Conservation (phyloP, 768 basidiomycete species). For the Lyophyllum decastes region DNA sequence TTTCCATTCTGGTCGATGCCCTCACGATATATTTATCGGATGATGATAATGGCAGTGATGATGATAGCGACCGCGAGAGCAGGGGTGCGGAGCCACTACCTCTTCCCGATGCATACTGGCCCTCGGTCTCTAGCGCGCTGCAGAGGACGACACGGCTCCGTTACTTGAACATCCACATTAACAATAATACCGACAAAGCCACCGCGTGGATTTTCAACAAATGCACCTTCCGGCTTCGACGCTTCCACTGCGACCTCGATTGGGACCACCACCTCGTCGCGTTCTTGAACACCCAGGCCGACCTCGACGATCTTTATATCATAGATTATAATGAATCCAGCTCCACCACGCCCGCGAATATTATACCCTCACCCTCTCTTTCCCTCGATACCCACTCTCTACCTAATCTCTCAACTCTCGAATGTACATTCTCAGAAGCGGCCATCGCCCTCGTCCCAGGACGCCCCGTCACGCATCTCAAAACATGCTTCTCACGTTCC, state of each 20-base stretch:
- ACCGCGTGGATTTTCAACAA: constrained; percentile 41
- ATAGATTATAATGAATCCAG: constrained; percentile 41
- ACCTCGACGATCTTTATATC: constrained; percentile 51
- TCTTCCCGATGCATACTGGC: constrained; percentile 49
- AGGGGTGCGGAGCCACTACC: constrained; percentile 19
- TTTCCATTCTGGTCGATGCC: constrained; percentile 53
- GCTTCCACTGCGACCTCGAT: constrained; percentile 65
- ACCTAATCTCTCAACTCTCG: constrained; percentile 51
- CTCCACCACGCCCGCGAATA: constrained; percentile 18
- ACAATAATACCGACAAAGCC: constrained; percentile 34
- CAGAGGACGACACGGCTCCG: constrained; percentile 46
- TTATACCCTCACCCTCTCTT: constrained; percentile 23
- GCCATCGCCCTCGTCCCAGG: constrained; percentile 56
- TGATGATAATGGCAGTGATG: constrained; percentile 28
- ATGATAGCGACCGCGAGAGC: constrained; percentile 25
- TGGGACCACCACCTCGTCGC: constrained; percentile 59
- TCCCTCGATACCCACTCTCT: constrained; percentile 35
- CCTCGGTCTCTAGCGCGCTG: constrained; percentile 48
- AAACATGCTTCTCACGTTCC: constrained; percentile 68
- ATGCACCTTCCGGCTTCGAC: constrained; percentile 54
- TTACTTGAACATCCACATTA: constrained; percentile 52
- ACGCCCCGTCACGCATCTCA: constrained; percentile 61
- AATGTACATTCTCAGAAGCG: constrained; percentile 71
- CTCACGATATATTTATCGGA: constrained; percentile 50
- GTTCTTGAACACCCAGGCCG: constrained; percentile 50